These are phyloP conservation scores for Excoecaria cochinchinensis DNA, from an alignment of 345 rosid species.

Conservation along the genomic window DNA sequence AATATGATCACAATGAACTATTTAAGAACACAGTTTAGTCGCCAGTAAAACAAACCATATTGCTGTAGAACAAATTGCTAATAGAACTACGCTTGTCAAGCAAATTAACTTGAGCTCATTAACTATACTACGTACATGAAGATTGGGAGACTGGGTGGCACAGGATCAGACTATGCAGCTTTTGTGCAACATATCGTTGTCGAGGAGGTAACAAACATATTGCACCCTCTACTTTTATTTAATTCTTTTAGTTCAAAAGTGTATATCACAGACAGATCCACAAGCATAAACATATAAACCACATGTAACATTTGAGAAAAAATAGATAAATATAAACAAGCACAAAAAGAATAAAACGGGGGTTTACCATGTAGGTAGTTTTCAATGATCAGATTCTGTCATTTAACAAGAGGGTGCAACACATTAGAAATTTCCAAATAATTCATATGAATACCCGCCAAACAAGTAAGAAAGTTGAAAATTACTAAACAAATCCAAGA, in stretches of 20 bases:
- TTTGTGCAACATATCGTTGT: slow-evolving; percentile 80
- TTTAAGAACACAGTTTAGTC: background rate
- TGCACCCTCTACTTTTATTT: background rate
- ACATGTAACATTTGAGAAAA: background rate
- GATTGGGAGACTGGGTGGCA: slow-evolving; percentile 68
- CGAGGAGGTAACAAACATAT: slow-evolving; percentile 45
- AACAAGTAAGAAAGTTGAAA: background rate
- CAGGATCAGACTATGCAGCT: slow-evolving; percentile 73
- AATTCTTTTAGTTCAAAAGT: slow-evolving; percentile 4
- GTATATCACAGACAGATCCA: background rate
- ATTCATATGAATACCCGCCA: background rate
- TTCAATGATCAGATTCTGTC: too few relatives aligned
- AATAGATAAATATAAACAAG: background rate
- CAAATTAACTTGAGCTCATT: background rate
- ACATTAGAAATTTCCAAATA: background rate
- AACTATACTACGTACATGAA: slow-evolving; percentile 23
- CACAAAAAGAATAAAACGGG: background rate
- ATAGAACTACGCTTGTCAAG: background rate
- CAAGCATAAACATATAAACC: background rate
- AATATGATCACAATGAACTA: background rate
- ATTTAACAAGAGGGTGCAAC: too few relatives aligned
- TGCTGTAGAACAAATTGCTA: too few relatives aligned
- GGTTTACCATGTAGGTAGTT: too few relatives aligned
- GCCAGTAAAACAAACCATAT: background rate
- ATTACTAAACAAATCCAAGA: background rate